These are phyloP conservation scores for Onygenales sp. DNA, from an alignment of 2,329 filamentous ascomycete species.

Conservation along the genomic window DNA sequence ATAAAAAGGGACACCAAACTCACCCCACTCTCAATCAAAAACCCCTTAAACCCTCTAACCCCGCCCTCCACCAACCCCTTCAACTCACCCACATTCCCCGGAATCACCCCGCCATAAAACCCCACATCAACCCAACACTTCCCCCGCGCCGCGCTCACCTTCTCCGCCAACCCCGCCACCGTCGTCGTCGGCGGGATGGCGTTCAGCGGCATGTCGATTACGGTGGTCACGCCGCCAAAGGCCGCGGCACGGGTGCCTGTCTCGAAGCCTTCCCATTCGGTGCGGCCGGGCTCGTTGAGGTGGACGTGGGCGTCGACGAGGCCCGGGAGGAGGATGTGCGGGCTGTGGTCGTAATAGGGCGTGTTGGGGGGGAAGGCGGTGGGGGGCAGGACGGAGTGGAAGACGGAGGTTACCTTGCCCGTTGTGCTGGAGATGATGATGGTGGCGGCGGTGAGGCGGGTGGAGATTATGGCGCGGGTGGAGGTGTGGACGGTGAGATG, in stretches of 20 bases:
- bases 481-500: slow-evolving; percentile 71
- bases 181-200: slow-evolving; percentile 95
- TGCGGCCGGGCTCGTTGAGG: slow-evolving; percentile 90
- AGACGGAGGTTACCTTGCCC: slow-evolving; percentile 75
- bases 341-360: slow-evolving; percentile 73
- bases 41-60: slow-evolving; percentile 93
- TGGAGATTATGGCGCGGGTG: slow-evolving; percentile 69
- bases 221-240: slow-evolving; percentile 91
- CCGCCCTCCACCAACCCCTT: slow-evolving; percentile 73
- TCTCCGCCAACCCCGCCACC: slow-evolving; percentile 68
- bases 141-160: slow-evolving; percentile 70
- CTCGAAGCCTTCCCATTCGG: slow-evolving; percentile 97
- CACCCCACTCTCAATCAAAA: slow-evolving; percentile 93
- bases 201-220: slow-evolving; percentile 96
- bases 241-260: slow-evolving; percentile 90
- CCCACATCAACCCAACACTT: slow-evolving; percentile 99
- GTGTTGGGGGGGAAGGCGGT: slow-evolving; percentile 63
- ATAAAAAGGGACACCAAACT: slow-evolving; percentile 27
- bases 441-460: slow-evolving; percentile 69
- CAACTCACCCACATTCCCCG: slow-evolving; percentile 74
- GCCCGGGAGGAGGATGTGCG: slow-evolving; percentile 75
- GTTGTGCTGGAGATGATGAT: slow-evolving; percentile 67
- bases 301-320: slow-evolving; percentile 96
- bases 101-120: slow-evolving; percentile 91
- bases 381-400: slow-evolving; percentile 63